Evolutionary conservation across 2,329 filamentous ascomycete genomes (phyloP).

Genomic region (Trichoderma harzianum): DNA sequence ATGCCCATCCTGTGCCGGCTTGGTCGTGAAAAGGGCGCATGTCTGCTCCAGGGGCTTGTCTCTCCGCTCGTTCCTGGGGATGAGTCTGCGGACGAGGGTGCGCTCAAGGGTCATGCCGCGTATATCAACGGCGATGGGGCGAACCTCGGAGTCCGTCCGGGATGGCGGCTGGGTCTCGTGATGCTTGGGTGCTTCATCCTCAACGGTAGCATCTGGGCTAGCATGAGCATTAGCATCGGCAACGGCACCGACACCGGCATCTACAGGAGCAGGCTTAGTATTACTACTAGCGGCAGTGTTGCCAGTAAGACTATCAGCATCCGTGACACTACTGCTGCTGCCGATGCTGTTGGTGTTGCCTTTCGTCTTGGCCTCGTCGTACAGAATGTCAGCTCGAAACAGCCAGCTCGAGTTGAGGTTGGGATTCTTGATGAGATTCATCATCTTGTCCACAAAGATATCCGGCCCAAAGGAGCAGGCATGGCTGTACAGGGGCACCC

Average conservation of each 20-base stretch:
- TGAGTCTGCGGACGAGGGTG: conserved; percentile 69
- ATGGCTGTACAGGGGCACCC: conserved; percentile 55
- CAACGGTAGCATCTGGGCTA: neutral
- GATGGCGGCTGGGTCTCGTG: neutral
- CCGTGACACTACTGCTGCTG: neutral
- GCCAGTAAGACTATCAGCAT: neutral
- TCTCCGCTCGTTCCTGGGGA: conserved; percentile 76
- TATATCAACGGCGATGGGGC: conserved; percentile 23
- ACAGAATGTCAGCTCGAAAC: conserved; percentile 72
- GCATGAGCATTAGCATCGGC: conserved; percentile 13
- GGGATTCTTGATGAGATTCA: conserved; percentile 73
- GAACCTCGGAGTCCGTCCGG: neutral
- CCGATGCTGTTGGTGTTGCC: neutral
- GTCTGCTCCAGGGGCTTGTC: conserved; percentile 79
- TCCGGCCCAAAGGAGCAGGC: conserved; percentile 60
- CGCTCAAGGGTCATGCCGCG: conserved; percentile 45
- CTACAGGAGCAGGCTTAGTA: neutral
- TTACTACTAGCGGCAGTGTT: neutral
- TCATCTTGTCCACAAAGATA: conserved; percentile 64
- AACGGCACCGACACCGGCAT: neutral
- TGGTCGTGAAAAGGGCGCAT: conserved; percentile 63
- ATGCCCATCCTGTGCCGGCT: neutral
- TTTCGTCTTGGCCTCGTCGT: conserved; percentile 25
- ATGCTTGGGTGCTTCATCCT: neutral
- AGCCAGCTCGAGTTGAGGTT: conserved; percentile 77